Conservation (phyloP, 2,329 filamentous ascomycete genomes). For the Pseudogymnoascus sp. region DNA sequence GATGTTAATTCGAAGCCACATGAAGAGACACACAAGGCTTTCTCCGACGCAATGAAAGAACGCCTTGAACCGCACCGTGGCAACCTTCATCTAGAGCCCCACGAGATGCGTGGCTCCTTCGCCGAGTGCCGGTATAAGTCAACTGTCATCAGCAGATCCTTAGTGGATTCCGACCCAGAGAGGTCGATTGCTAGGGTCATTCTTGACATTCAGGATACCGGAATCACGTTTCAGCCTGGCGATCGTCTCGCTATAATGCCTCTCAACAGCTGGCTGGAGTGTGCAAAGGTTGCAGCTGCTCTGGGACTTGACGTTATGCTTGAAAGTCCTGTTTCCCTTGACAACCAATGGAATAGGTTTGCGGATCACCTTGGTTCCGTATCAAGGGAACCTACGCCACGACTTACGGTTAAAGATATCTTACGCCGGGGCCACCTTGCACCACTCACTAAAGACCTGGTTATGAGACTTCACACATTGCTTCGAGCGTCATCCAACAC, state of each 20-base stretch:
- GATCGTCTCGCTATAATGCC: slow-evolving; percentile 49
- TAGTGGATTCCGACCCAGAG: slow-evolving; percentile 40
- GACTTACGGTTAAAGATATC: slow-evolving; percentile 41
- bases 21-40: slow-evolving; percentile 45
- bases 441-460: slow-evolving; percentile 44
- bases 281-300: slow-evolving; percentile 46
- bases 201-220: slow-evolving; percentile 45
- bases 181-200: slow-evolving; percentile 43
- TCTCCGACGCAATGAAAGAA: slow-evolving; percentile 49
- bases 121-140: slow-evolving; percentile 47
- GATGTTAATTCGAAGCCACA: slow-evolving; percentile 38
- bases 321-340: slow-evolving; percentile 34
- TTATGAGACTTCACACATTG: slow-evolving; percentile 41
- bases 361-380: slow-evolving; percentile 39
- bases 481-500: slow-evolving; percentile 44
- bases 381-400: slow-evolving; percentile 21
- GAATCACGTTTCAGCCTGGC: slow-evolving; percentile 46
- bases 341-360: slow-evolving; percentile 41
- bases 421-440: slow-evolving; percentile 45
- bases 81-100: slow-evolving; percentile 40
- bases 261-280: slow-evolving; percentile 47
- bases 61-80: slow-evolving; percentile 44
- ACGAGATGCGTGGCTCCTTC: slow-evolving; percentile 48
- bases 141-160: slow-evolving; percentile 37
- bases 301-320: slow-evolving; percentile 42